These are phyloP conservation scores for Candida krabiensis DNA, from an alignment of 805 yeast species.

Conservation along the genomic window DNA sequence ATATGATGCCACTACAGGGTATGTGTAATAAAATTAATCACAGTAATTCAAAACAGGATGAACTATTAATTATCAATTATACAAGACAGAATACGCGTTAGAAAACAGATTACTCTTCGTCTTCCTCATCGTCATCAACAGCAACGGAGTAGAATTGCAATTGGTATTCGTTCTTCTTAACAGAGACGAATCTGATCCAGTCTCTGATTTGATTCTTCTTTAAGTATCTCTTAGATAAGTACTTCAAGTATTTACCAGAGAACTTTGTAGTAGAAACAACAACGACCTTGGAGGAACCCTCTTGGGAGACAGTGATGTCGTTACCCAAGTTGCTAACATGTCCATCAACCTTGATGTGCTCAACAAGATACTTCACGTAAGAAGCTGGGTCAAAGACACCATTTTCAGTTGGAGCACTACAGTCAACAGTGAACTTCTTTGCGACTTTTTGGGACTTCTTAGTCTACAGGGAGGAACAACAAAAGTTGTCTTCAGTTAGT, in stretches of 20 bases:
- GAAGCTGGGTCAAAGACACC: slow-evolving; percentile 97
- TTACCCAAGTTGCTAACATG: slow-evolving; percentile 96
- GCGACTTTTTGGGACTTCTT: slow-evolving; percentile 72
- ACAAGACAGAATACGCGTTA: not conserved
- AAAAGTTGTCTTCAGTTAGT: too few species aligned
- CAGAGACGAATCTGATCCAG: slow-evolving; percentile 99
- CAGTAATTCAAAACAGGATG: too few species aligned
- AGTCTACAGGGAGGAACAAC: slow-evolving; percentile 55
- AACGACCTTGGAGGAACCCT: slow-evolving; percentile 86
- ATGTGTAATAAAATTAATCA: too few species aligned
- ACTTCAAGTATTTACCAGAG: slow-evolving; percentile 99
- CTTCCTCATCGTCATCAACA: slow-evolving; percentile 85
- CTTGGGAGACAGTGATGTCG: slow-evolving; percentile 82
- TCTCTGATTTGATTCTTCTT: slow-evolving; percentile 99
- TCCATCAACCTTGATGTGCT: slow-evolving; percentile 99
- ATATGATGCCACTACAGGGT: too few species aligned
- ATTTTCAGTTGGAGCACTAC: slow-evolving; percentile 94
- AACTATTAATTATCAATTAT: too few species aligned
- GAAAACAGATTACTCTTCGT: slow-evolving; percentile 65
- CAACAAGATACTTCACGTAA: slow-evolving; percentile 96
- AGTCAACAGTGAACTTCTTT: slow-evolving; percentile 93
- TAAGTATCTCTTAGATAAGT: slow-evolving; percentile 99
- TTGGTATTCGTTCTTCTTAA: slow-evolving; percentile 93
- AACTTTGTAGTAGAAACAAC: slow-evolving; percentile 88
- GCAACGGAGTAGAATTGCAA: slow-evolving; percentile 99